These are phyloP conservation scores for Aspergillus sp. DNA, from an alignment of 2,329 filamentous ascomycete genomes.

Conservation along the genomic window DNA sequence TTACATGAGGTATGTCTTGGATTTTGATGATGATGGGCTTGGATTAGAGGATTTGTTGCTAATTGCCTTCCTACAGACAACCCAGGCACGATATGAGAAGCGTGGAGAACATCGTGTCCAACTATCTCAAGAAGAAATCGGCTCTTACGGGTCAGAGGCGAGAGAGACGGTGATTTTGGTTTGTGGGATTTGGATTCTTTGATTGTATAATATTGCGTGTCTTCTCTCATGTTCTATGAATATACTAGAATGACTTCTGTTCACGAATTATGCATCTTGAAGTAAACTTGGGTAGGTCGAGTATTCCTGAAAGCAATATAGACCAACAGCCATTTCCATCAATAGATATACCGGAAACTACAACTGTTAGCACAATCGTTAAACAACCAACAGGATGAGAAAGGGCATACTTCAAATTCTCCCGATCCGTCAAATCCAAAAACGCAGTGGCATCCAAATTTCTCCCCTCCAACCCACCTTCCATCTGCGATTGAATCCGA, in stretches of 20 bases:
- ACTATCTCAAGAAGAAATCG: slow-evolving; percentile 53
- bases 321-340: not conserved
- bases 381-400: not conserved
- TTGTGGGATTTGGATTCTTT: not conserved
- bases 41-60: not conserved
- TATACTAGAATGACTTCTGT: not conserved
- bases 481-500: slow-evolving; percentile 40
- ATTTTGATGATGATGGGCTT: not conserved
- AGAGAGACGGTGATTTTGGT: not conserved
- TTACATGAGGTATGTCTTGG: slow-evolving; percentile 63
- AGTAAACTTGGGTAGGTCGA: no score
- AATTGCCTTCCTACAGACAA: slow-evolving; percentile 39
- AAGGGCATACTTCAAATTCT: slow-evolving; percentile 42
- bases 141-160: slow-evolving; percentile 29
- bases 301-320: no score
- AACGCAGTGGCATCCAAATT: slow-evolving; percentile 48
- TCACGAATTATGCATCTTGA: not conserved
- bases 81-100: slow-evolving; percentile 80
- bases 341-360: slow-evolving; percentile 18
- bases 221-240: no score
- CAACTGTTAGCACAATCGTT: not conserved
- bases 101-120: slow-evolving; percentile 70
- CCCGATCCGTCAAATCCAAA: slow-evolving; percentile 48
- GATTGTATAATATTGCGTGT: not conserved
- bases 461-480: slow-evolving; percentile 41